A percentile compares a stretch with the other conserved stretches of the same genome.
These are phyloP conservation scores for Fusarium sp. DNA, from an alignment of 2,329 filamentous ascomycete species.

Conservation along the genomic window DNA sequence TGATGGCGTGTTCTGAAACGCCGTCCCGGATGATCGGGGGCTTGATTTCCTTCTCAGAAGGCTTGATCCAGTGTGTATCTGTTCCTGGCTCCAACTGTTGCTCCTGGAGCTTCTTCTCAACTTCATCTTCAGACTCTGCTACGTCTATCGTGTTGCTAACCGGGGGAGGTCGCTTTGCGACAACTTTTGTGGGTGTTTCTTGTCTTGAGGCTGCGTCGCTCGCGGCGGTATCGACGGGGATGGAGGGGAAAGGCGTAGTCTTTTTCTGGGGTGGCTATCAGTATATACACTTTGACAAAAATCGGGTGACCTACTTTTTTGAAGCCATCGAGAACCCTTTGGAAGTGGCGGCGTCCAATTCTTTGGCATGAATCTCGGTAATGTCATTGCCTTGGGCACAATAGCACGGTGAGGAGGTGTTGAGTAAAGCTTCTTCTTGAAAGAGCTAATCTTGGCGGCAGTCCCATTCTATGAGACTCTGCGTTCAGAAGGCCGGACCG, in stretches of 20 bases:
- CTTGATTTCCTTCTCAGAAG: slow-evolving; percentile 15
- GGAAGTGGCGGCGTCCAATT: slow-evolving; percentile 1
- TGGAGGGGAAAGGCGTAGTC: neutral
- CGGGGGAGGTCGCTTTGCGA: neutral
- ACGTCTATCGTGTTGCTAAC: neutral
- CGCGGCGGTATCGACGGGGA: neutral
- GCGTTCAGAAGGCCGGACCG: slow-evolving; percentile 1
- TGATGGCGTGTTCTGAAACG: slow-evolving; percentile 39
- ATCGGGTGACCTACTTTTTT: slow-evolving; percentile 21
- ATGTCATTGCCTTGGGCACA: neutral
- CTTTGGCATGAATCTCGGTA: neutral
- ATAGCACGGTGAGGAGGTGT: neutral
- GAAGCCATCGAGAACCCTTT: slow-evolving; percentile 14
- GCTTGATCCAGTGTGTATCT: slow-evolving; percentile 4
- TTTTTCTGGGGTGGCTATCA: slow-evolving; percentile 23
- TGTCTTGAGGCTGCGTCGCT: slow-evolving; percentile 8
- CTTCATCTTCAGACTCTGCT: neutral
- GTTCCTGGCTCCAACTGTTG: neutral
- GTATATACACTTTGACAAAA: neutral
- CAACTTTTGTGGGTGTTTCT: slow-evolving; percentile 17
- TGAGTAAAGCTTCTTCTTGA: neutral
- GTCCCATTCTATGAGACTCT: slow-evolving; percentile 6
- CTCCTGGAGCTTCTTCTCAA: slow-evolving; percentile 8
- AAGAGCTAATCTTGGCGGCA: neutral
- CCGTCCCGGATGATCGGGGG: slow-evolving; percentile 35